phyloP scores from a whole-genome alignment of 768 basidiomycete species.

The Calocybe gangraenosa region DNA sequence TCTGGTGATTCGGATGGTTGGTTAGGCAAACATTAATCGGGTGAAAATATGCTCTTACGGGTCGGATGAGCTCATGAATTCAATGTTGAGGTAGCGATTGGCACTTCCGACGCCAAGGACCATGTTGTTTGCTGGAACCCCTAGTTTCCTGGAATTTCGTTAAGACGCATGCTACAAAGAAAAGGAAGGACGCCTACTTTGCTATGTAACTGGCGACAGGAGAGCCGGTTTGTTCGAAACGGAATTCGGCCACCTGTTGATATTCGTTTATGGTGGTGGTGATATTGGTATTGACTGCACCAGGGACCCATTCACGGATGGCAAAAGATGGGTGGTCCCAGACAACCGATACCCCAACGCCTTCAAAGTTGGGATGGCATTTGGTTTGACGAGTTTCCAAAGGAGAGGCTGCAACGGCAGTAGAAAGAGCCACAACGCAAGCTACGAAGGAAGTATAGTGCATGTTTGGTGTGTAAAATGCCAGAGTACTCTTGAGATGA shows the following conservation, averaged over 20 bases:
- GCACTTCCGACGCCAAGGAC: conserved; percentile 7
- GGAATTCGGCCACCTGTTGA: conserved; percentile 5
- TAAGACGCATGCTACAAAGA: neutral
- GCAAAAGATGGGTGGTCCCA: conserved; percentile 8
- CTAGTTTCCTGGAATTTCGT: conserved; percentile 5
- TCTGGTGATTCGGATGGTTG: neutral
- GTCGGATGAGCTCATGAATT: neutral
- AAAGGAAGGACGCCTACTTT: conserved; percentile 2
- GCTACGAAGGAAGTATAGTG: neutral
- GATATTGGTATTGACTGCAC: conserved; percentile 6
- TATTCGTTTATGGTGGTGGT: conserved; percentile 5
- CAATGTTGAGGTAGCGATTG: conserved; percentile 7
- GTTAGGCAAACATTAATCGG: neutral
- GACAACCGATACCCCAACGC: conserved; percentile 9
- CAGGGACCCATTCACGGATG: conserved; percentile 9
- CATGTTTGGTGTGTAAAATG: neutral
- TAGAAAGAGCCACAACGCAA: neutral
- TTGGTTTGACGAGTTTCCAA: conserved; percentile 7
- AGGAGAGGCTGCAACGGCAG: conserved; percentile 4
- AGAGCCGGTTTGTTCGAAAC: conserved; percentile 6
- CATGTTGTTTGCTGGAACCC: conserved; percentile 6
- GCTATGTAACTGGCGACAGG: conserved; percentile 1
- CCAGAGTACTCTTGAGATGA: too few relatives aligned
- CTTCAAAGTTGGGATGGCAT: conserved; percentile 12
- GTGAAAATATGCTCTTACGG: conserved; percentile 1